phyloP scores from a whole-genome alignment of 2,329 filamentous ascomycete species.

The Alternaria metachromatica region DNA sequence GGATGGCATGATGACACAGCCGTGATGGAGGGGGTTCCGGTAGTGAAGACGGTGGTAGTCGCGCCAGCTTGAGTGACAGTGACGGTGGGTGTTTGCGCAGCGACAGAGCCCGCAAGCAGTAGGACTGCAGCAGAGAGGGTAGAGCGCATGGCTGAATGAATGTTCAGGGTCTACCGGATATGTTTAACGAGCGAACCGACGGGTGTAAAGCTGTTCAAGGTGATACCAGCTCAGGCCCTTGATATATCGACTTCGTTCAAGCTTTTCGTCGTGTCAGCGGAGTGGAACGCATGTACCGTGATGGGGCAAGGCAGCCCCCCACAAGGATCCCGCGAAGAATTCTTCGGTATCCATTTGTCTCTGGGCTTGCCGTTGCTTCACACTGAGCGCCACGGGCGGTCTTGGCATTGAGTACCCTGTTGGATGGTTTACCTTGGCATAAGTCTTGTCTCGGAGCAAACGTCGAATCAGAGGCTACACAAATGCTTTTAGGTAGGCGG shows the following conservation, averaged over 20 bases:
- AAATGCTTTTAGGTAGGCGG: background rate
- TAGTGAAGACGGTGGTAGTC: constrained; percentile 2
- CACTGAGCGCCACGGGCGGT: constrained; percentile 15
- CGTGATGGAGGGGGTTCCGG: constrained; percentile 42
- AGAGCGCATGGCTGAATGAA: constrained; percentile 17
- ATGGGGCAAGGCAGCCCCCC: constrained; percentile 14
- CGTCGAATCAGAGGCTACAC: constrained; percentile 16
- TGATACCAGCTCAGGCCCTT: constrained; percentile 18
- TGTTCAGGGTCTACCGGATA: constrained; percentile 11
- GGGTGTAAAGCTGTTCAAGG: background rate
- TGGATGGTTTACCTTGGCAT: constrained; percentile 28
- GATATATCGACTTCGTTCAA: constrained; percentile 23
- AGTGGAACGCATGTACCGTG: constrained; percentile 21
- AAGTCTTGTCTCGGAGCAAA: constrained; percentile 13
- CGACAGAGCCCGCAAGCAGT: constrained; percentile 14
- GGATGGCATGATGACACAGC: constrained; percentile 61
- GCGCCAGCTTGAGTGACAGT: constrained; percentile 7
- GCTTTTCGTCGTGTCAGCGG: constrained; percentile 2
- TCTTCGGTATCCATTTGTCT: constrained; percentile 12
- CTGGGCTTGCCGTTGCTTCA: background rate
- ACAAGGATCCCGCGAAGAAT: constrained; percentile 15
- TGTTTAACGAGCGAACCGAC: background rate
- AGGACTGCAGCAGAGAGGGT: constrained; percentile 3
- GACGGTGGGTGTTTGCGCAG: constrained; percentile 24
- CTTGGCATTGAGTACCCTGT: constrained; percentile 40